phyloP scores from a whole-genome alignment of 306 rosid genomes.

The Castanospermum australe region DNA sequence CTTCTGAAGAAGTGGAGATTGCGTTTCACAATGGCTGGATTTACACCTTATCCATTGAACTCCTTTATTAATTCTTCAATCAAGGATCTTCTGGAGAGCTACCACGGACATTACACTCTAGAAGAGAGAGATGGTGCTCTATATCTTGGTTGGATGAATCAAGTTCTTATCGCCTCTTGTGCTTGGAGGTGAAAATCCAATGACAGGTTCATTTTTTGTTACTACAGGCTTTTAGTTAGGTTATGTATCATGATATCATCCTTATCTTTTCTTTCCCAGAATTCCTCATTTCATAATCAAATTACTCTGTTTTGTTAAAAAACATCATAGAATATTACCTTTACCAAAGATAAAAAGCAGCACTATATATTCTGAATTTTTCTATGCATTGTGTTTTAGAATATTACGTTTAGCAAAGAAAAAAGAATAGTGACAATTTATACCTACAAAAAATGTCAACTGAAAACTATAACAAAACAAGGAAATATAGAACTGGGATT shows the following conservation, averaged over 20 bases:
- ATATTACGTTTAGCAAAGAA: neutral
- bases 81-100: slow-evolving; percentile 66
- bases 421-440: neutral
- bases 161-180: slow-evolving; percentile 62
- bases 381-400: slow-evolving; percentile 5
- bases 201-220: slow-evolving; percentile 28
- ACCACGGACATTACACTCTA: slow-evolving; percentile 72
- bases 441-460: slow-evolving; percentile 1
- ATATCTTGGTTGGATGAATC: slow-evolving; percentile 83
- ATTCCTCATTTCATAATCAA: slow-evolving; percentile 21
- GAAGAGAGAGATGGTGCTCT: slow-evolving; percentile 83
- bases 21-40: slow-evolving; percentile 71
- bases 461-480: slow-evolving; percentile 42
- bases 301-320: slow-evolving; percentile 26
- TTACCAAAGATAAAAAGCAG: slow-evolving; percentile 14
- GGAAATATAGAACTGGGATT: slow-evolving; percentile 41
- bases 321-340: slow-evolving; percentile 17
- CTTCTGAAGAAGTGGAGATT: slow-evolving; percentile 74
- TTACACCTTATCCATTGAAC: slow-evolving; percentile 73
- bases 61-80: slow-evolving; percentile 77
- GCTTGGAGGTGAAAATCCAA: slow-evolving; percentile 71
- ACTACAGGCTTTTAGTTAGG: slow-evolving; percentile 32
- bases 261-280: neutral
- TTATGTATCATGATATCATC: slow-evolving; percentile 26
- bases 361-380: slow-evolving; percentile 15